These are phyloP conservation scores for Immersiporthe knoxdaviesiana DNA, from an alignment of 2,329 filamentous ascomycete genomes.

Conservation along the genomic window DNA sequence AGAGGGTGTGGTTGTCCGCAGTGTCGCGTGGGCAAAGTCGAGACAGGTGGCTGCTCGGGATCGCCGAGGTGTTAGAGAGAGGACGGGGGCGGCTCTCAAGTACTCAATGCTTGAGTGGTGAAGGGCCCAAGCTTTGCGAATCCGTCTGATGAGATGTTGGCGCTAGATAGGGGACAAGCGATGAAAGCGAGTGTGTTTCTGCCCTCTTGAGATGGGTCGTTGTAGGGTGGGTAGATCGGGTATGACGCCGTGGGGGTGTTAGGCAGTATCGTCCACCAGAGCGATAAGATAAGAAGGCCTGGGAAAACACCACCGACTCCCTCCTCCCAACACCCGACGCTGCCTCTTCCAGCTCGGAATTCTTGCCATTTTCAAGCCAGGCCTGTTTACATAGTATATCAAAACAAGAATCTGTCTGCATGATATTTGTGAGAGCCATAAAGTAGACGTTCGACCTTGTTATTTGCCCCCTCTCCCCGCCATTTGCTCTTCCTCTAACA, in stretches of 20 bases:
- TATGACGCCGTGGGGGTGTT: constrained; percentile 9
- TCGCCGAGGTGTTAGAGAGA: constrained; percentile 3
- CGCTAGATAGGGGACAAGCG: background rate
- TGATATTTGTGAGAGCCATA: too few relatives aligned
- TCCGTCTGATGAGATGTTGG: background rate
- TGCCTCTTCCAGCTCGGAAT: background rate
- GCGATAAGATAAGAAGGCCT: constrained; percentile 12
- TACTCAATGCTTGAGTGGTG: background rate
- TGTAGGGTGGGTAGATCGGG: background rate
- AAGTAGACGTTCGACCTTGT: background rate
- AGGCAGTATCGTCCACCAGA: background rate
- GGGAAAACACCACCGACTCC: background rate
- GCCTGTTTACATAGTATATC: too few relatives aligned
- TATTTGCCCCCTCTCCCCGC: background rate
- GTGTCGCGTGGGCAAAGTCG: constrained; percentile 1
- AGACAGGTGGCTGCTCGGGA: background rate
- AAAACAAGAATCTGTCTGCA: too few relatives aligned
- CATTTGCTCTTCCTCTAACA: background rate
- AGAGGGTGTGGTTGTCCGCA: background rate
- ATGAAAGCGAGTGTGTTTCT: background rate
- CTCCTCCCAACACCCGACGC: background rate
- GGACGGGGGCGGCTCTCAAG: background rate
- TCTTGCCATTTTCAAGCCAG: background rate
- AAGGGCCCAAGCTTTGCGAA: background rate
- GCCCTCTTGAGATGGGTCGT: background rate